These are phyloP conservation scores for Aspergillus amoenus DNA, from an alignment of 2,329 filamentous ascomycete genomes.

Conservation along the genomic window DNA sequence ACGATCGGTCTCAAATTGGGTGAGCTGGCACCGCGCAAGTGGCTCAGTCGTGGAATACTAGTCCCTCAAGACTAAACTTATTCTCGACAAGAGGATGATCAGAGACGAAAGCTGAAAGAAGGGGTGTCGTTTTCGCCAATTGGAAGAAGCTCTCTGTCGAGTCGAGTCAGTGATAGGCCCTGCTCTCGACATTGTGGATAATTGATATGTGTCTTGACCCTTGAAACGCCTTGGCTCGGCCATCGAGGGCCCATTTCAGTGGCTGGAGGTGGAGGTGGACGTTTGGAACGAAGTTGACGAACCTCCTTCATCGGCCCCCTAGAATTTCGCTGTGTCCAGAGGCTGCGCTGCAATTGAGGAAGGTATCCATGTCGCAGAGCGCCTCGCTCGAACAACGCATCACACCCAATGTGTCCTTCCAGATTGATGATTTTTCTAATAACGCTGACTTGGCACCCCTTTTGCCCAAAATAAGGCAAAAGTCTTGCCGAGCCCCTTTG, in stretches of 20 bases:
- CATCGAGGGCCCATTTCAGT: slow-evolving; percentile 1
- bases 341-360: neutral
- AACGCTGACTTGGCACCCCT: neutral
- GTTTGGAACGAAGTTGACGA: neutral
- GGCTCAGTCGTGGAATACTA: slow-evolving; percentile 1
- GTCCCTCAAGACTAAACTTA: slow-evolving; percentile 1
- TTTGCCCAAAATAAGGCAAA: neutral
- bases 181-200: neutral
- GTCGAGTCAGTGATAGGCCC: neutral
- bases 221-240: slow-evolving; percentile 16
- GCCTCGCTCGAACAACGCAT: neutral
- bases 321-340: neutral
- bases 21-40: slow-evolving; percentile 8
- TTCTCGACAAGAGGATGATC: neutral
- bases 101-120: neutral
- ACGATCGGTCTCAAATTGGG: neutral
- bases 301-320: neutral
- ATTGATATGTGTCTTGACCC: neutral
- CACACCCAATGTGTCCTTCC: neutral
- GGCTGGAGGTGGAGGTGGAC: neutral
- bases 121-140: neutral
- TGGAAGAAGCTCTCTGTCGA: neutral
- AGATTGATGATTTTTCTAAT: neutral
- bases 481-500: neutral
- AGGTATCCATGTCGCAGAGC: neutral